Evolutionary conservation across 1,139 yeast genomes (phyloP).

Genomic region (Spathaspora sp.): DNA sequence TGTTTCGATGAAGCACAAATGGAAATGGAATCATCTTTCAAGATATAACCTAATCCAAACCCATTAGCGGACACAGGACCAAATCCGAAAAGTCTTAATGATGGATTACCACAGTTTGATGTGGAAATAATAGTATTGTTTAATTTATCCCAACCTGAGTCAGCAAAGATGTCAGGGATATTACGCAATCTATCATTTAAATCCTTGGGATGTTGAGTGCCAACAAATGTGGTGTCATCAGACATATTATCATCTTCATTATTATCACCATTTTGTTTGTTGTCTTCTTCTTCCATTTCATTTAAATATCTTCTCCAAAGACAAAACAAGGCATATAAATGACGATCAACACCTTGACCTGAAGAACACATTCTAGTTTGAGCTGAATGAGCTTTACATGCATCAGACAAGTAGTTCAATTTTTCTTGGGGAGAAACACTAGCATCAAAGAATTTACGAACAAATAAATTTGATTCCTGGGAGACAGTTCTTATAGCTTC

Average conservation of each 20-base stretch:
- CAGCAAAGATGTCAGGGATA: slow-evolving; percentile 61
- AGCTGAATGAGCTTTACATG: slow-evolving; percentile 68
- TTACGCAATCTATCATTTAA: slow-evolving; percentile 18
- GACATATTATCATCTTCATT: slow-evolving; percentile 19
- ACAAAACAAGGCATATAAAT: slow-evolving; percentile 81
- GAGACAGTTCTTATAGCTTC: slow-evolving; percentile 89
- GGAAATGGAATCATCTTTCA: slow-evolving; percentile 80
- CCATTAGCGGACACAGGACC: slow-evolving; percentile 93
- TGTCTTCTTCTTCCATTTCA: slow-evolving; percentile 12
- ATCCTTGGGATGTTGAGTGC: slow-evolving; percentile 15
- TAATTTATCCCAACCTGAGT: slow-evolving; percentile 61
- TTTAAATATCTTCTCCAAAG: slow-evolving; percentile 79
- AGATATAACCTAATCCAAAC: slow-evolving; percentile 88
- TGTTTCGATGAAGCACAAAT: slow-evolving; percentile 89
- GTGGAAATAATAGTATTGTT: slow-evolving; percentile 53
- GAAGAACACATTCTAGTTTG: slow-evolving; percentile 68
- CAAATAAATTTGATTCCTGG: slow-evolving; percentile 76
- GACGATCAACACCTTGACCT: slow-evolving; percentile 90
- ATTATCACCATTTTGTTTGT: neutral
- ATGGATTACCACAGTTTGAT: slow-evolving; percentile 72
- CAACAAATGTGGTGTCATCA: slow-evolving; percentile 8
- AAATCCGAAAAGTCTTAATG: slow-evolving; percentile 83
- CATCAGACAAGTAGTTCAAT: slow-evolving; percentile 57
- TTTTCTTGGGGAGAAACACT: slow-evolving; percentile 59
- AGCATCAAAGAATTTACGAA: slow-evolving; percentile 79